Evolutionary conservation across 1,139 yeast species (phyloP), one percentile per base, ranked within the genome.

Genomic region (Scheffersomyces titani): DNA sequence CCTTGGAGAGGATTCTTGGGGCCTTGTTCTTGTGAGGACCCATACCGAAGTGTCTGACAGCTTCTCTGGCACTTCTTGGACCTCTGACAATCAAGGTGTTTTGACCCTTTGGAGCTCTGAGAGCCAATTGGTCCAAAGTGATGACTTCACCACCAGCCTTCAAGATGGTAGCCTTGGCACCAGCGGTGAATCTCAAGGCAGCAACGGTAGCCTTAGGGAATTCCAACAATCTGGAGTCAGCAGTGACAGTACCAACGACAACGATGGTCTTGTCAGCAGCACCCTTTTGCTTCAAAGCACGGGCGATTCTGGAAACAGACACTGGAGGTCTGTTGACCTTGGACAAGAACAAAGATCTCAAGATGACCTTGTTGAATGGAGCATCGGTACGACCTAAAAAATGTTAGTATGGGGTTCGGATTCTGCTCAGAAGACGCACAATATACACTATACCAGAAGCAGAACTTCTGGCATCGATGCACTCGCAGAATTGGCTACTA

Each of bases 11-110:
- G 81, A 94, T 89, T 87, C 97, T 92, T 84, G 99, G 99, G 76
- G 98, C 99, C 91, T 94, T 96, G 85, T 88, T 85, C 88, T 91
- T 90, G 96, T 96, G 98, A 76, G 99, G 99, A 85, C 99, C 99
- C 83, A 94, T 80, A 82, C 99, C 99, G 78, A 96, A 96, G 90
- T 94, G 99, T 88, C 98, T 92, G 74, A 92, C 98, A 74, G 99
- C 97, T 87, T 94, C 98, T 88, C 99, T 92, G 81, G 97, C 77
- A 84, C 84, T 87, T 90, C 98, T 92, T 85, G 98, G 97, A 80
- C 99, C 99, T 87, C 98, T 92, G 78, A 94, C 86, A 77, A 94
- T 84, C 82, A 94, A 83, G 70, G 99, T 93, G 97, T 96, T 94
- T 83, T 92, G 91, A 83, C 99, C 99, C 83, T 93, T 92, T 82